phyloP scores from a whole-genome alignment of 2,329 filamentous ascomycete genomes.

The Fusarium marasasianum region DNA sequence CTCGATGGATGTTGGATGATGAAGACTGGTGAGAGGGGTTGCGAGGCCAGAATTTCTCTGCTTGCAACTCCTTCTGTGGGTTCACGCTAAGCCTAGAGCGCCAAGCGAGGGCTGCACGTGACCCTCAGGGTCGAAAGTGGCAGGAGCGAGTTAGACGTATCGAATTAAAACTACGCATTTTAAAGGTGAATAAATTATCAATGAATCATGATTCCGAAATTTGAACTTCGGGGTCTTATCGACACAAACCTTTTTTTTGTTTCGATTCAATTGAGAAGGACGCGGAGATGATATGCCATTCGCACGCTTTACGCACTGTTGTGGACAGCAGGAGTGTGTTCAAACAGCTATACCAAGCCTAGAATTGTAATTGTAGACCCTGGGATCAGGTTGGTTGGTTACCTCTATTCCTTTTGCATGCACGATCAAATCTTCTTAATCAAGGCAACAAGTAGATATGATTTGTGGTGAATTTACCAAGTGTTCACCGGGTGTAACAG shows the following conservation, averaged over 20 bases:
- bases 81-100: constrained; percentile 44
- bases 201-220: not conserved
- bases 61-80: constrained; percentile 53
- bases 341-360: not conserved
- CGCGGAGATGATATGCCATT: not conserved
- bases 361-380: not conserved
- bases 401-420: not conserved
- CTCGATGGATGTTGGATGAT: constrained; percentile 52
- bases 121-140: not conserved
- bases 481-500: not conserved
- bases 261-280: not conserved
- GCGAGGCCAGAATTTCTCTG: constrained; percentile 52
- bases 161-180: not conserved
- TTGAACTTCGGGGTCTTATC: not conserved
- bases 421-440: not conserved
- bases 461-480: not conserved
- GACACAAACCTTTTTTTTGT: not conserved
- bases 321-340: not conserved
- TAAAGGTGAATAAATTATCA: not conserved
- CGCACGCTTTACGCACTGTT: not conserved
- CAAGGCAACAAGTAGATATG: not conserved
- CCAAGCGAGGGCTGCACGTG: constrained; percentile 51
- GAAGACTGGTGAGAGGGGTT: constrained; percentile 52
- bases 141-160: not conserved
- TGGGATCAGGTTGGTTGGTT: not conserved